Percentiles rank a stretch among this genome's conserved stretches.
phyloP scores from a whole-genome alignment of 2,329 filamentous ascomycete genomes.

The Beauveria scarabaeidicola region DNA sequence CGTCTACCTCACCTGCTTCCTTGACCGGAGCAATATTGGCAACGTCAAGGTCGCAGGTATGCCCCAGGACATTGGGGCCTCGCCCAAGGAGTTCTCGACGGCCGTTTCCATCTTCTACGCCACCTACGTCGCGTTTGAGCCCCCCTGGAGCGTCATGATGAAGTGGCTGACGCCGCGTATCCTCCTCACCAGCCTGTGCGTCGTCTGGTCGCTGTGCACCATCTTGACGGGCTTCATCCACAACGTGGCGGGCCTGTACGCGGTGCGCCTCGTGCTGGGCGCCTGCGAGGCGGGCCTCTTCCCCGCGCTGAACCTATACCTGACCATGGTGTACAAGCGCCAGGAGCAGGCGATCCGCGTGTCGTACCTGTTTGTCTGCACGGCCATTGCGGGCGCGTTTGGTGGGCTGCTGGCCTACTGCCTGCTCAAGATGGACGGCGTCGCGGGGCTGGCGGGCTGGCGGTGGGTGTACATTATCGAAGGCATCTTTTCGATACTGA shows the following conservation, averaged over 20 bases:
- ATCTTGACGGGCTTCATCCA: conserved; percentile 23
- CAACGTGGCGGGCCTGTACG: conserved; percentile 20
- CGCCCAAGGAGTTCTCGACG: conserved; percentile 23
- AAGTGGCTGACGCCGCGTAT: conserved; percentile 25
- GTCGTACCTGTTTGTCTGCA: conserved; percentile 38
- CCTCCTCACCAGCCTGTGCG: conserved; percentile 20
- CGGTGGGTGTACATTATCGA: conserved; percentile 44
- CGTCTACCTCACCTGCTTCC: conserved; percentile 45
- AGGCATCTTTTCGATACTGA: conserved; percentile 34
- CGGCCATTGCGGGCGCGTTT: conserved; percentile 39
- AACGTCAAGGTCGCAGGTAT: conserved; percentile 27
- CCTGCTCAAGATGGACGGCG: conserved; percentile 35
- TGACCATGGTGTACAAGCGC: conserved; percentile 28
- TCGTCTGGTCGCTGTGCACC: conserved; percentile 21
- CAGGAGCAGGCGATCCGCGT: conserved; percentile 47
- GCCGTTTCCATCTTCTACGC: conserved; percentile 26
- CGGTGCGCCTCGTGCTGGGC: conserved; percentile 18
- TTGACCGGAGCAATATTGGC: conserved; percentile 46
- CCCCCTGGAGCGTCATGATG: conserved; percentile 24
- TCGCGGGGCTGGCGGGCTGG: conserved; percentile 37
- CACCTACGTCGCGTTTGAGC: conserved; percentile 24
- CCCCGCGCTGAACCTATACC: conserved; percentile 20
- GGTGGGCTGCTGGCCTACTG: conserved; percentile 38
- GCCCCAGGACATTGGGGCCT: conserved; percentile 24
- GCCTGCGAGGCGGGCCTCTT: conserved; percentile 20